phyloP scores from a whole-genome alignment of 768 basidiomycete species.

The Gyrodon lividus region DNA sequence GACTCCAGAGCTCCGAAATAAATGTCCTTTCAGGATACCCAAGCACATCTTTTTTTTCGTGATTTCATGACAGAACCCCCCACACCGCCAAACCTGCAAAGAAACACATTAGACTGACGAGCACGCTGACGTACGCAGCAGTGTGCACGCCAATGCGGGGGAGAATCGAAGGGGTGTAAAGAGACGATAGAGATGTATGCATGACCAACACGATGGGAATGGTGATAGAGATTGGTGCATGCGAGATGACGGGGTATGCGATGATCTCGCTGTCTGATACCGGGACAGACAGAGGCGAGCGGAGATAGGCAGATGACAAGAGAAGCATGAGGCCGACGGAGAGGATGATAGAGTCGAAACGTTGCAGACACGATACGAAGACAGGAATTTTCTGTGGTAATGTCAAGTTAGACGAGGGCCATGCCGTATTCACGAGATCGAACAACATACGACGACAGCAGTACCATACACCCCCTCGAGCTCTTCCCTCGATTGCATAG shows the following conservation, averaged over 20 bases:
- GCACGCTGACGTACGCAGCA: constrained; percentile 66
- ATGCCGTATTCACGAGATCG: not conserved
- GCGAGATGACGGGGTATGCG: constrained; percentile 24
- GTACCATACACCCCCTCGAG: constrained; percentile 78
- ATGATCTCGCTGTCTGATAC: constrained; percentile 14
- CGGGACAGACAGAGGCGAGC: constrained; percentile 44
- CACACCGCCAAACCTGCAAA: constrained; percentile 74
- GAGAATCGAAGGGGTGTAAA: constrained; percentile 67
- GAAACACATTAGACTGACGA: constrained; percentile 66
- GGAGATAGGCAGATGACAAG: constrained; percentile 60
- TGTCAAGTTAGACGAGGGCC: constrained; percentile 3
- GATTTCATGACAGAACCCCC: constrained; percentile 54
- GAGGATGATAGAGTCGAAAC: constrained; percentile 70
- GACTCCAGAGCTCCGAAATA: not conserved
- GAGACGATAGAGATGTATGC: constrained; percentile 54
- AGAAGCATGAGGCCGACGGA: constrained; percentile 58
- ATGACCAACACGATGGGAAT: constrained; percentile 44
- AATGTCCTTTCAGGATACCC: too few species aligned
- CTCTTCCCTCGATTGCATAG: constrained; percentile 67
- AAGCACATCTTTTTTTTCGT: not conserved
- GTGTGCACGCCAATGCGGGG: constrained; percentile 75
- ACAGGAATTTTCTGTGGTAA: constrained; percentile 64
- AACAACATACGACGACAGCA: constrained; percentile 68
- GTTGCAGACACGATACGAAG: constrained; percentile 74
- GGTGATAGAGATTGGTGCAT: constrained; percentile 39